Conservation (phyloP, 768 basidiomycete genomes). For the Tulasnella calospora region DNA sequence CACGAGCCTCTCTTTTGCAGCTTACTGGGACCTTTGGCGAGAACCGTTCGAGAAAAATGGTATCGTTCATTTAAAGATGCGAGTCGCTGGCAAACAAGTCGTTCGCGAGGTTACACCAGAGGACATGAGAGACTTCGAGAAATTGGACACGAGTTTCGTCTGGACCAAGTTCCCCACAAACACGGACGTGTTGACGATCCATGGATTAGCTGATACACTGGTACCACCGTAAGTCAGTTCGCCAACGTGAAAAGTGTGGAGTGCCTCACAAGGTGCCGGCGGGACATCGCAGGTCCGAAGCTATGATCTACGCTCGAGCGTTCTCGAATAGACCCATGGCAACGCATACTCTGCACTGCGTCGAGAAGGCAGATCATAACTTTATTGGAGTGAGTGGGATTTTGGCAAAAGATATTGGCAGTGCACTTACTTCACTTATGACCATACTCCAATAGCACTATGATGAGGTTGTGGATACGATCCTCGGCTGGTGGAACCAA, state of each 20-base stretch:
- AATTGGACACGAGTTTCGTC: slow-evolving; percentile 62
- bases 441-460: slow-evolving; percentile 41
- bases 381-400: slow-evolving; percentile 50
- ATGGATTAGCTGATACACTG: slow-evolving; percentile 61
- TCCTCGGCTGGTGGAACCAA: slow-evolving; percentile 63
- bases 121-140: slow-evolving; percentile 57
- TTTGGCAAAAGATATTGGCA: background rate
- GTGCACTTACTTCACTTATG: background rate
- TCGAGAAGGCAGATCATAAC: slow-evolving; percentile 78
- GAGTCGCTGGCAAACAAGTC: slow-evolving; percentile 60
- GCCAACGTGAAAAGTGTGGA: background rate
- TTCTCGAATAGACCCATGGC: slow-evolving; percentile 48
- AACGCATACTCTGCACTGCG: slow-evolving; percentile 62
- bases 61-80: slow-evolving; percentile 57
- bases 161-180: slow-evolving; percentile 61
- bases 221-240: slow-evolving; percentile 59
- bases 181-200: slow-evolving; percentile 65
- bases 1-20: background rate
- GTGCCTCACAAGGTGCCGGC: too few relatives aligned
- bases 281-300: slow-evolving; percentile 34
- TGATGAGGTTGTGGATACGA: slow-evolving; percentile 61
- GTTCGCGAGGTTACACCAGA: slow-evolving; percentile 51
- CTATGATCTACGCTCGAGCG: slow-evolving; percentile 24
- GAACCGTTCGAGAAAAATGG: slow-evolving; percentile 36
- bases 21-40: background rate